Base-by-base conservation (phyloP, 768 basidiomycete genomes). In the Polyporus arcularius region DNA sequence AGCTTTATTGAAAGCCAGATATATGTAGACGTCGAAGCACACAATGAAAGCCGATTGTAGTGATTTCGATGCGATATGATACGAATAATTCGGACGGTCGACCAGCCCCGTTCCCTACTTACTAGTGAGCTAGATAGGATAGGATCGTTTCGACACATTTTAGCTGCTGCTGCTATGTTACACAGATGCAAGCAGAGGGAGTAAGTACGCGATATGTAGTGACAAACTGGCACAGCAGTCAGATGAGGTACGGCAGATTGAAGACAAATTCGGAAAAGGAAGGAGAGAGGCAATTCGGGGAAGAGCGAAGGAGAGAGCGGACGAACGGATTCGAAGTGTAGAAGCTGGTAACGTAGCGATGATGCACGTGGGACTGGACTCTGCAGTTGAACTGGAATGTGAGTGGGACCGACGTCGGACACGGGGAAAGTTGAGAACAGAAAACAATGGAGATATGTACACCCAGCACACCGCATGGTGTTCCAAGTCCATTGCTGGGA, bases 121-220 rank as follows among this genome's bases (percentile, higher is more conserved):
- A 63, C 62, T 55, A 48, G 49, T 41, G 43, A 35, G 52, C 58
- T 63, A 63, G 58, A 58, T 58, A 63, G 62, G 53, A 59, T 62
- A 59, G 62, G 50, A 63, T 63, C 58, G 57, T 59, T 59, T 59
- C 58, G 62, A 59, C 62, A 63, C 62, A 63, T 63, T 59, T 63
- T 63, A 59, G 62, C 62, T 63, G 62, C 62, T 53, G 57, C 62
- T 54, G 40, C 53, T 59, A 63, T 63, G 62, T 54, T 63, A 63
- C 62, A 63, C 56, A 35, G 41, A 59, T 46, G 57, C 61, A 53
- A 55, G 61, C 56, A 63, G 61, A 56, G 57, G 62, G 58, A 59
- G 53, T 31, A 53, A 49, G 54, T 56, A 61, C 53, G 60, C 46
- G 57, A 58, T 58, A 54, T 16, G 46, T 54, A 43, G 40, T 61